A percentile compares a stretch with the other conserved stretches of the same genome.
These are phyloP conservation scores for Rhynchospora tenuis DNA, from an alignment of 176 grass and related monocot species.

Conservation along the genomic window DNA sequence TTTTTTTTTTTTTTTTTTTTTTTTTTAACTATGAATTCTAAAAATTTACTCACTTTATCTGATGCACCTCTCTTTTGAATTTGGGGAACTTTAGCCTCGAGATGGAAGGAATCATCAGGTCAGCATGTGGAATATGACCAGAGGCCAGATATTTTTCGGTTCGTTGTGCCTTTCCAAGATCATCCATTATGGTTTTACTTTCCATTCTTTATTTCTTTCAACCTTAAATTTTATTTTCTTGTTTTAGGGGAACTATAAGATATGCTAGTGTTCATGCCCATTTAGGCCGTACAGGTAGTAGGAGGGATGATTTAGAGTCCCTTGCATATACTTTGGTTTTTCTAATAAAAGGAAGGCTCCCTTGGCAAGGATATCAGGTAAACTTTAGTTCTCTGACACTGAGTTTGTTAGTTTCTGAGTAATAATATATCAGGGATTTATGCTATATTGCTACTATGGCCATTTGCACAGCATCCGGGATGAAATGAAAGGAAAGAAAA, in stretches of 20 bases:
- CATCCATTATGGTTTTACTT: conserved; percentile 21
- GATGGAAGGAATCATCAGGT: conserved; percentile 56
- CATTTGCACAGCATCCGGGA: not conserved
- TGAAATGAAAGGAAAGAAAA: not conserved
- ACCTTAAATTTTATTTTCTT: conserved; percentile 27
- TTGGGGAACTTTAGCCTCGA: conserved; percentile 47
- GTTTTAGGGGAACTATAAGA: conserved; percentile 73
- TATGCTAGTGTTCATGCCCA: conserved; percentile 94
- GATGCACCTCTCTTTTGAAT: not conserved
- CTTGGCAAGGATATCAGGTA: conserved; percentile 96
- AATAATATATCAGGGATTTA: not conserved
- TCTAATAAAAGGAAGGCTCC: conserved; percentile 77
- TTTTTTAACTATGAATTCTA: not conserved
- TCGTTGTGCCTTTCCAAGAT: conserved; percentile 12
- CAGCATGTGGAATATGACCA: conserved; percentile 86
- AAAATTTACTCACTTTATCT: not conserved
- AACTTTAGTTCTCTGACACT: conserved; percentile 8
- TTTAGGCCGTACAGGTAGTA: conserved; percentile 78
- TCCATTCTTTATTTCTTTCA: conserved; percentile 18
- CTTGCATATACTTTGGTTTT: conserved; percentile 89
- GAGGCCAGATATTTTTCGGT: conserved; percentile 87
- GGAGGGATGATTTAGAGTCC: conserved; percentile 90
- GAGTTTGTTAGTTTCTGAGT: conserved; percentile 14
- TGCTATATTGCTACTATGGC: not conserved
- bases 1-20: too few species aligned